A percentile compares a stretch with the other conserved stretches of the same genome.
Evolutionary conservation across 352 stramenopile species (phyloP).

Genomic region (Phytophthora hybrid): DNA sequence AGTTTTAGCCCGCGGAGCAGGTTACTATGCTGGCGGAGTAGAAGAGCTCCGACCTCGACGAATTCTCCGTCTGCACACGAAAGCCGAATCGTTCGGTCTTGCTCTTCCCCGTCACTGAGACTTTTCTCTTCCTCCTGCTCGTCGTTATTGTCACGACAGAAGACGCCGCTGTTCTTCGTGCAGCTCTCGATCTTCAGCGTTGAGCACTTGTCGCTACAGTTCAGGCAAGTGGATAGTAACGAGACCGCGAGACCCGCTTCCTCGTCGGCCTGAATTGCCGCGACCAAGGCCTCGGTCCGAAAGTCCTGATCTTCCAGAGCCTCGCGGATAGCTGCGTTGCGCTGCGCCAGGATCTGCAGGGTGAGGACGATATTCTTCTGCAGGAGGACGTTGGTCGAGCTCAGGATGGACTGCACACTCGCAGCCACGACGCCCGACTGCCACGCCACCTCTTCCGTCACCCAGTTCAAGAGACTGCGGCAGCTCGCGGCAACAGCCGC

Average conservation of each 20-base stretch:
- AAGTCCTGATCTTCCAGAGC: conserved; percentile 35
- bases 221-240: conserved; percentile 35
- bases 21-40: conserved; percentile 32
- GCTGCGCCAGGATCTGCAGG: conserved; percentile 48
- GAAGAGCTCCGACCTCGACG: conserved; percentile 9
- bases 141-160: conserved; percentile 4
- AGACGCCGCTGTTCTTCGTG: conserved; percentile 4
- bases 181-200: conserved; percentile 49
- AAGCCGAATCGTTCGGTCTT: conserved; percentile 20
- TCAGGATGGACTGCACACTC: conserved; percentile 36
- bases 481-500: conserved; percentile 29
- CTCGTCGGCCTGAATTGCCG: conserved; percentile 33
- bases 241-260: conserved; percentile 29
- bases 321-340: conserved; percentile 29
- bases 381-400: conserved; percentile 50
- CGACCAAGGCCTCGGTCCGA: conserved; percentile 25
- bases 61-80: conserved; percentile 28
- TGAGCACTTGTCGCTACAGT: conserved; percentile 46
- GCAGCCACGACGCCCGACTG: conserved; percentile 36
- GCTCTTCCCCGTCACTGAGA: conserved; percentile 2
- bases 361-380: conserved; percentile 56
- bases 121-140: conserved; percentile 3
- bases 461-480: conserved; percentile 40
- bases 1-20: conserved; percentile 20
- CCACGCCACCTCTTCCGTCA: conserved; percentile 36